Base-by-base conservation (phyloP, 805 yeast genomes). In the Candida orba region DNA sequence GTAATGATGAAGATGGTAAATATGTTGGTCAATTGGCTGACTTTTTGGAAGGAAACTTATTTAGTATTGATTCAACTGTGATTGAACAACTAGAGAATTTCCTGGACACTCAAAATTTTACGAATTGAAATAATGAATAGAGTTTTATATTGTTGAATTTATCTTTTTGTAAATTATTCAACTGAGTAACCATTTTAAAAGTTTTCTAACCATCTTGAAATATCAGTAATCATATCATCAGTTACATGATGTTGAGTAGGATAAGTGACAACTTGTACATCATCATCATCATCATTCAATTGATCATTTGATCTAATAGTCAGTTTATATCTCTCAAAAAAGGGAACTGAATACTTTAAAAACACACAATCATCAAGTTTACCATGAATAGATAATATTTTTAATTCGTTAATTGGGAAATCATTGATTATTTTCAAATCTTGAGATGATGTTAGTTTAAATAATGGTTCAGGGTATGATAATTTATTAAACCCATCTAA, bases 301-400 rank as follows among this genome's bases (percentile, higher is more conserved):
- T 40, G 34, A 6, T 36, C 36, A 17, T 40, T 45, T 2, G 44
- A 17, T 4, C 22, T 27, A 2, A 44, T 14, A 1, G 31, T 17
- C 1, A 18, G 14, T 1, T 41, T 43, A 18, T 42, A 33, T 7
- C 40, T 41, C 3, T 45, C 35, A 20, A 56, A 24, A 41, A 56
- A 52, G 1, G 47, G 42, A 2, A 34, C 4, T 4, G 57, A 51
- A 35, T 44, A 50, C 8, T 42, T 24, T 1, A 38, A 7, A 6
- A 44, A 42, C 1, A 56, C 60, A 10, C 31, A 9, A 3, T 40
- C 36, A 37, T 56, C 60, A 10, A 39, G 15, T 3, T 35, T 43
- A 5, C 60, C 60, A 40, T 52, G 52, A 23, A 53, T 10, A 1
- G 58, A 54, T 13, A 56, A n/a, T 2, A 54, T 50, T 27, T 50